A percentile compares a stretch with the other conserved stretches of the same genome.
Evolutionary conservation across 176 grass and related monocot species (phyloP).

Genomic region (Poa pratensis): DNA sequence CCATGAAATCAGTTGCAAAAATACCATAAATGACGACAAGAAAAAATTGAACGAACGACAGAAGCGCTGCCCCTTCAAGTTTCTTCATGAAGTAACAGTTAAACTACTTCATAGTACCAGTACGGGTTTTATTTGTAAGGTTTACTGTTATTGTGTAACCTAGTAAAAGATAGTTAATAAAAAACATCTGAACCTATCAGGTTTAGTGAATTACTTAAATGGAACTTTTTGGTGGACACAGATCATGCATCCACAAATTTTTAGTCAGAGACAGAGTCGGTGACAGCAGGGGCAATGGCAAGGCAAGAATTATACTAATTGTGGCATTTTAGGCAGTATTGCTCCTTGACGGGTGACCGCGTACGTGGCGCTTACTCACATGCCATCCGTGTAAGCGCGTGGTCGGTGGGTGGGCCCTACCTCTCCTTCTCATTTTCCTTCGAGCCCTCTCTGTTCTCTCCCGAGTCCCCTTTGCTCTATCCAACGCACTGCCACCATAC

Average conservation of each 20-base stretch:
- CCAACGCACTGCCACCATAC: no score
- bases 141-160: neutral
- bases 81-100: no score
- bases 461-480: no score
- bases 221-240: neutral
- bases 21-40: neutral
- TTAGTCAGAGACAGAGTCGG: neutral
- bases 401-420: no score
- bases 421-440: no score
- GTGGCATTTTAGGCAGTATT: no score
- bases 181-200: neutral
- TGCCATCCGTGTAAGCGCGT: no score
- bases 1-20: constrained; percentile 26
- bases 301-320: neutral
- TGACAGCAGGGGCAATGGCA: neutral
- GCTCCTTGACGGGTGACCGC: no score
- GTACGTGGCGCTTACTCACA: no score
- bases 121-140: neutral
- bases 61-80: neutral
- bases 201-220: neutral
- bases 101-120: neutral
- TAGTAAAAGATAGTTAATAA: neutral
- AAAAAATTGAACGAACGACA: neutral
- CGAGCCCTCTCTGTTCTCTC: no score
- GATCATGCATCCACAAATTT: neutral